These are phyloP conservation scores for Diaporthe sp. DNA, from an alignment of 2,329 filamentous ascomycete species.

Conservation along the genomic window DNA sequence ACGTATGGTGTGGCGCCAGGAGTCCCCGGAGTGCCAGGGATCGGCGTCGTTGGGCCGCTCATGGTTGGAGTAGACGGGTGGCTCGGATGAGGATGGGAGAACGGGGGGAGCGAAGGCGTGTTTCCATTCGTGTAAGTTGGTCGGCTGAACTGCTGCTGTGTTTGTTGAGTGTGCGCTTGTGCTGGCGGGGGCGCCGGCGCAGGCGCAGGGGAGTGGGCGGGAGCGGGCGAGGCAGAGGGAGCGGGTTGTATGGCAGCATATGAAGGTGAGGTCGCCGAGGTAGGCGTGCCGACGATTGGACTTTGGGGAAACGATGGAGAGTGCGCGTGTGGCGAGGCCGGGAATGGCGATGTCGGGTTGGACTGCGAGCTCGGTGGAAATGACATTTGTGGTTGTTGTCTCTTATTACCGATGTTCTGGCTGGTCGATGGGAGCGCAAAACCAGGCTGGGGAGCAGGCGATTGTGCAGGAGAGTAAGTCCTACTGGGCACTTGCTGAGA, in stretches of 20 bases:
- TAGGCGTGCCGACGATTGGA: slow-evolving; percentile 33
- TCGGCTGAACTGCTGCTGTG: slow-evolving; percentile 38
- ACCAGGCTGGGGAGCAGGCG: slow-evolving; percentile 67
- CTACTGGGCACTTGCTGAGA: slow-evolving; percentile 52
- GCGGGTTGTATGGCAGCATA: slow-evolving; percentile 48
- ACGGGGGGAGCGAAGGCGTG: slow-evolving; percentile 43
- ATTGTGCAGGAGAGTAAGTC: slow-evolving; percentile 74
- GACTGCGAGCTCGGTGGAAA: slow-evolving; percentile 32
- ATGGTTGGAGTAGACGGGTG: slow-evolving; percentile 28
- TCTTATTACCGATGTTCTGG: neutral
- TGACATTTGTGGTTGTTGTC: neutral
- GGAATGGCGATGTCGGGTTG: slow-evolving; percentile 31
- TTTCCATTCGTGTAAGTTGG: slow-evolving; percentile 45
- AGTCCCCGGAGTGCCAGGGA: slow-evolving; percentile 32
- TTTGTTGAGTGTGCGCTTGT: slow-evolving; percentile 44
- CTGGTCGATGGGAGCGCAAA: slow-evolving; percentile 61
- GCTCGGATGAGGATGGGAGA: slow-evolving; percentile 36
- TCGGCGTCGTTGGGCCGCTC: slow-evolving; percentile 30
- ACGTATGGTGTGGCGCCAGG: slow-evolving; percentile 35
- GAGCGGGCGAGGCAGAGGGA: slow-evolving; percentile 45
- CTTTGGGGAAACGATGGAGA: slow-evolving; percentile 35
- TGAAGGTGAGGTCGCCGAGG: slow-evolving; percentile 54
- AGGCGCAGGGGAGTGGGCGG: neutral
- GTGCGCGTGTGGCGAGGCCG: slow-evolving; percentile 9
- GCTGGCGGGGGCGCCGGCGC: neutral